Base-by-base conservation (phyloP, 164 flowering plant genomes). In the Nymphaea colorata region DNA sequence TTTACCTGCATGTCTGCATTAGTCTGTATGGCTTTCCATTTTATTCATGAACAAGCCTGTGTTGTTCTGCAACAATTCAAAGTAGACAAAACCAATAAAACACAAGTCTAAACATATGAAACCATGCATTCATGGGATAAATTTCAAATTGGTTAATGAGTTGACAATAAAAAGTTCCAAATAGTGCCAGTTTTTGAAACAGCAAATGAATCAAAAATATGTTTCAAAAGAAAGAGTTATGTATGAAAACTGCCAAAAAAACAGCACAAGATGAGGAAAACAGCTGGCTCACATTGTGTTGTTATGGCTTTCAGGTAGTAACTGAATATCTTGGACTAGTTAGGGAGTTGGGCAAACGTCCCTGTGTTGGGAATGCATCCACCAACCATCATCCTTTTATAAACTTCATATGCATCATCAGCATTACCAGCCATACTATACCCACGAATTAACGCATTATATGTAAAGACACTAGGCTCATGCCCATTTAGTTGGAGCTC, bases 281-380 rank as follows among this genome's bases (percentile, higher is more conserved):
- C 8, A 51, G 3, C 2, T 51, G 8, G 57, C 57, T 51, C 14
- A 7, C 57, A 51, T 51, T 51, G 57, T 8, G 57, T 51, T 10
- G 0, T 51, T 15, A 51, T 51, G 57, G 12, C 10, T 8, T 5
- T 51, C 57, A 51, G 14, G 14, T 51, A 51, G 57, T 15, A 51
- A 5, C 57, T 51, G 8, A 5, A 8, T 51, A 25, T 8, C 8
- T 51, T 15, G 14, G 81, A 63, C 76, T 80, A 78, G 75, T 87
- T 91, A 68, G 97, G 97, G 66, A 94, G 95, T 74, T 90, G 91
- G 3, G 89, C 89, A 81, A 85, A 84, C 57, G 99, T 94, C 68
- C 83, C 92, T 10, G 68, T 69, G 71, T 91, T 91, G 41, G 99
- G 96, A 73, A 74, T 86, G 85, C 89, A 91, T 15, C 95, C 97